These are phyloP conservation scores for Colletotrichum sp. DNA, from an alignment of 2,329 filamentous ascomycete genomes.

Conservation along the genomic window DNA sequence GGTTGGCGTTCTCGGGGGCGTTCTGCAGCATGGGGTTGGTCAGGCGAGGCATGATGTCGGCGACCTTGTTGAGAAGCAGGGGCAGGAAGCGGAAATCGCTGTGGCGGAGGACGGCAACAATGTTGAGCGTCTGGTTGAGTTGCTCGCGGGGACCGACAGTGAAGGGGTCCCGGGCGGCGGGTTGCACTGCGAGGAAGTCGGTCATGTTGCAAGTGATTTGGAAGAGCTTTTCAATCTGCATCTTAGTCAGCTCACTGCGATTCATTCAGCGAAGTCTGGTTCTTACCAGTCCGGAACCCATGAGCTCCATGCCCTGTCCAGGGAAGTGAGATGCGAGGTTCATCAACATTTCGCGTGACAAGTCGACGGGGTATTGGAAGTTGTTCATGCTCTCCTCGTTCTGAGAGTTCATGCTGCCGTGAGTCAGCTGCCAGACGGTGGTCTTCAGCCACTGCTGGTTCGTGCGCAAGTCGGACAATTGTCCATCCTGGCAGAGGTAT, in stretches of 20 bases:
- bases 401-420: constrained; percentile 51
- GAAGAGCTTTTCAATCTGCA: constrained; percentile 78
- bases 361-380: constrained; percentile 67
- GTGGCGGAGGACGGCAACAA: constrained; percentile 74
- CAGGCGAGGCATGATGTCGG: constrained; percentile 70
- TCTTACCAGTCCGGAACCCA: constrained; percentile 73
- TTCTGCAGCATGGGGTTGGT: constrained; percentile 65
- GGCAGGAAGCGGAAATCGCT: constrained; percentile 80
- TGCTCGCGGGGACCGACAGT: constrained; percentile 73
- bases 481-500: constrained; percentile 58
- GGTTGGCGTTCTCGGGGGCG: constrained; percentile 57
- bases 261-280: not conserved
- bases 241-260: not conserved
- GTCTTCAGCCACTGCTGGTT: constrained; percentile 72
- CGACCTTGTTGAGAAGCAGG: constrained; percentile 76
- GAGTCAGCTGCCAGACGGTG: constrained; percentile 67
- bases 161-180: constrained; percentile 66
- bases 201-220: constrained; percentile 76
- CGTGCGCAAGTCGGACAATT: constrained; percentile 58
- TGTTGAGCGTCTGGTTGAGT: constrained; percentile 70
- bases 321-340: constrained; percentile 75
- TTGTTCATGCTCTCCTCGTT: constrained; percentile 57
- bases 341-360: constrained; percentile 66
- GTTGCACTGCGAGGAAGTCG: constrained; percentile 73
- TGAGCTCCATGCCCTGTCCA: constrained; percentile 73